These are phyloP conservation scores for Xylariaceae sp. DNA, from an alignment of 2,329 filamentous ascomycete genomes.

Conservation along the genomic window DNA sequence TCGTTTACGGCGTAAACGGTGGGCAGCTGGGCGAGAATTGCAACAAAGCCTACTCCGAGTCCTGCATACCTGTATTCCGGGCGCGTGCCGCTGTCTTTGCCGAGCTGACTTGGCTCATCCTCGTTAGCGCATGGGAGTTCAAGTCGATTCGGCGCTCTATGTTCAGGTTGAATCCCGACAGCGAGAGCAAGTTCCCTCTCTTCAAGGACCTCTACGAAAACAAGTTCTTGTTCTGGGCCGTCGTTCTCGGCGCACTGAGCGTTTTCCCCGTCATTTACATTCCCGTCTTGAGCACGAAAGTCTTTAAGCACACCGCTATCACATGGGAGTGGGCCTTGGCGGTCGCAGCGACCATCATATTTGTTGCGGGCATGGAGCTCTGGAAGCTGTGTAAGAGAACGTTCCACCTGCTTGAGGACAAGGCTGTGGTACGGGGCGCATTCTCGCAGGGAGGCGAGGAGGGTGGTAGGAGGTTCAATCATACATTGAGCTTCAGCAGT, in stretches of 20 bases:
- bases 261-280: conserved; percentile 70
- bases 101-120: conserved; percentile 67
- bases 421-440: conserved; percentile 42
- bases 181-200: conserved; percentile 46
- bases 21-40: conserved; percentile 57
- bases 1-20: conserved; percentile 52
- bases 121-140: conserved; percentile 75
- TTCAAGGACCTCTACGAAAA: conserved; percentile 65
- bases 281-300: conserved; percentile 61
- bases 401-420: conserved; percentile 48
- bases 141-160: conserved; percentile 68
- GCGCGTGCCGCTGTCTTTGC: conserved; percentile 71
- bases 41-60: conserved; percentile 54
- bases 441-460: conserved; percentile 52
- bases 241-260: conserved; percentile 54
- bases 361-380: conserved; percentile 62
- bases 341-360: conserved; percentile 58
- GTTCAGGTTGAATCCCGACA: conserved; percentile 60
- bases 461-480: conserved; percentile 38
- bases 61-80: conserved; percentile 59
- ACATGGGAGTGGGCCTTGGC: conserved; percentile 73
- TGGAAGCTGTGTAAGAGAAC: conserved; percentile 68
- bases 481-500: conserved; percentile 48
- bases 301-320: conserved; percentile 70
- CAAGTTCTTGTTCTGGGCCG: conserved; percentile 65